phyloP scores from a whole-genome alignment of 306 rosid genomes.

The Vigna nakashimae region DNA sequence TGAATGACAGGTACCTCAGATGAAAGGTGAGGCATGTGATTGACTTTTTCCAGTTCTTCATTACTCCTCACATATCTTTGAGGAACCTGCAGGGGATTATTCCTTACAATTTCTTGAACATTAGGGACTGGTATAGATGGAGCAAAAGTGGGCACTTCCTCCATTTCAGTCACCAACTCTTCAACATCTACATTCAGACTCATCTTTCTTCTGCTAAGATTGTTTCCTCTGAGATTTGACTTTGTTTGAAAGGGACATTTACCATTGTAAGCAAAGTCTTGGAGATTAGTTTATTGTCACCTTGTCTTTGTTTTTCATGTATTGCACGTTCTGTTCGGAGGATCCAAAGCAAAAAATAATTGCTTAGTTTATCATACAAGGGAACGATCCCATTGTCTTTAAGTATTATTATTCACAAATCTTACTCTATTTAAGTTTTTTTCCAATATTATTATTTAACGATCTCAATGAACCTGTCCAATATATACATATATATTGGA shows the following conservation, averaged over 20 bases:
- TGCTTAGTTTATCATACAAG: background rate
- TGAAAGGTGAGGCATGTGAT: constrained; percentile 42
- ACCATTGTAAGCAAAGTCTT: background rate
- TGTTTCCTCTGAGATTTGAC: background rate
- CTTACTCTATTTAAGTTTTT: too few species aligned
- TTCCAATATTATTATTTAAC: too few species aligned
- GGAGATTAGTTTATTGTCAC: background rate
- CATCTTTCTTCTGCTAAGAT: constrained; percentile 24
- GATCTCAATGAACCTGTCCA: too few species aligned
- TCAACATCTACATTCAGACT: constrained; percentile 19
- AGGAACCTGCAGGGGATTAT: constrained; percentile 46
- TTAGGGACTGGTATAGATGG: constrained; percentile 48
- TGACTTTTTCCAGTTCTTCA: constrained; percentile 35
- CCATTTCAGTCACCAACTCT: constrained; percentile 2
- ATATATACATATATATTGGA: too few species aligned
- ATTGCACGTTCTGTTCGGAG: background rate
- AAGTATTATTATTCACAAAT: too few species aligned
- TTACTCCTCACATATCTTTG: constrained; percentile 43
- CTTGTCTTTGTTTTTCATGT: background rate
- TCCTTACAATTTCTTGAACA: constrained; percentile 59
- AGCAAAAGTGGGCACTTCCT: constrained; percentile 35
- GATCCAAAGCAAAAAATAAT: background rate
- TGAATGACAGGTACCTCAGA: constrained; percentile 50
- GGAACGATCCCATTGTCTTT: too few species aligned
- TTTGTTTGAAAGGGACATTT: background rate